A percentile compares a stretch with the other conserved stretches of the same genome.
phyloP scores from a whole-genome alignment of 352 stramenopile genomes.

The Globisporangium rhizosaccharum region DNA sequence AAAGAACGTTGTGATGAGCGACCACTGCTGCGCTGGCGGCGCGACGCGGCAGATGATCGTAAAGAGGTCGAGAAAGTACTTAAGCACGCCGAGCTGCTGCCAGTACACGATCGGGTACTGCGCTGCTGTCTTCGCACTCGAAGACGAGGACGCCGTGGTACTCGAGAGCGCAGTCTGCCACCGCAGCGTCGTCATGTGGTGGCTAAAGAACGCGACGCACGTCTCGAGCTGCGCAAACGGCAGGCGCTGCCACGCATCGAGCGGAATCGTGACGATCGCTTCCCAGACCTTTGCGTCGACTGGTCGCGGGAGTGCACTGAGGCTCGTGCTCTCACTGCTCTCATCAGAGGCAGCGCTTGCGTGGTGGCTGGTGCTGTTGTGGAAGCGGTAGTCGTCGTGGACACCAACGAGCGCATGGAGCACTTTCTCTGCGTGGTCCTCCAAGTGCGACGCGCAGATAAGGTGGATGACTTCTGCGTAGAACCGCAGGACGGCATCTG shows the following conservation, averaged over 20 bases:
- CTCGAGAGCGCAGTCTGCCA: constrained; percentile 35
- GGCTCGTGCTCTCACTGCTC: constrained; percentile 1
- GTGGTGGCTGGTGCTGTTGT: constrained; percentile 19
- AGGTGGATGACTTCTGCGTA: constrained; percentile 69
- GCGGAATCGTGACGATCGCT: constrained; percentile 42
- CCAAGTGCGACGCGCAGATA: constrained; percentile 58
- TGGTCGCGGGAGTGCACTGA: constrained; percentile 36
- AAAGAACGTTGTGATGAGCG: constrained; percentile 64
- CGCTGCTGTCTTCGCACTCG: background rate
- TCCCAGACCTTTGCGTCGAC: constrained; percentile 71
- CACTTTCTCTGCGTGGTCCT: constrained; percentile 80
- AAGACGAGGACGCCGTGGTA: constrained; percentile 4
- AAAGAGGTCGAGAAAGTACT: constrained; percentile 75
- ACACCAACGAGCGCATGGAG: constrained; percentile 74
- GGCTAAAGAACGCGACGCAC: constrained; percentile 50
- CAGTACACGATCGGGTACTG: constrained; percentile 60
- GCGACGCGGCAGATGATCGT: constrained; percentile 55
- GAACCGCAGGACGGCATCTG: constrained; percentile 54
- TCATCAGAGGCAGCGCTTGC: constrained; percentile 5
- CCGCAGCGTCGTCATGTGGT: constrained; percentile 54
- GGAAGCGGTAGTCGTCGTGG: constrained; percentile 78
- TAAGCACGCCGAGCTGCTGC: constrained; percentile 68
- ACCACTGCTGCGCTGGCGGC: constrained; percentile 62
- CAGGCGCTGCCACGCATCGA: constrained; percentile 39
- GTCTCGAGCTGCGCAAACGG: constrained; percentile 35